phyloP scores from a whole-genome alignment of 2,329 filamentous ascomycete genomes.

The Microdochium trichocladiopsis region DNA sequence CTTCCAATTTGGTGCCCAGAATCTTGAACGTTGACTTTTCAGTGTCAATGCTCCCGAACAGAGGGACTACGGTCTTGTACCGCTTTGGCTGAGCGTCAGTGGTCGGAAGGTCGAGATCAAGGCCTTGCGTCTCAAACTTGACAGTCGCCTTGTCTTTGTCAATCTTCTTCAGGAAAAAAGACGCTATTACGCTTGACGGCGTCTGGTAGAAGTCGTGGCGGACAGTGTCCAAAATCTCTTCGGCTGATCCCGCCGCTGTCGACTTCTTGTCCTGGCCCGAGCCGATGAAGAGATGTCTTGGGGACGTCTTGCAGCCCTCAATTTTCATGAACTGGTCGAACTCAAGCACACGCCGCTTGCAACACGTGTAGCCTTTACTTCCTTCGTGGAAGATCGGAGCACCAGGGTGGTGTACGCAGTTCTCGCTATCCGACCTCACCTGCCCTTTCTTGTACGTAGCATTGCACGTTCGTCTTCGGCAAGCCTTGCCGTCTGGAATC shows the following conservation, averaged over 20 bases:
- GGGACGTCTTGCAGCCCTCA: constrained; percentile 78
- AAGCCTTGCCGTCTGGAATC: constrained; percentile 68
- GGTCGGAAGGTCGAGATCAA: constrained; percentile 80
- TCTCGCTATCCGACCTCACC: constrained; percentile 57
- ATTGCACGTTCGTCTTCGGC: constrained; percentile 72
- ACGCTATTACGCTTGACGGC: constrained; percentile 73
- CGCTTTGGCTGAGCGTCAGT: constrained; percentile 70
- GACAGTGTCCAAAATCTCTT: constrained; percentile 74
- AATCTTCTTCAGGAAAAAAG: constrained; percentile 96
- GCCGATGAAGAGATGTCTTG: constrained; percentile 77
- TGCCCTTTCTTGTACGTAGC: constrained; percentile 54
- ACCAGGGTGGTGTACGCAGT: constrained; percentile 84
- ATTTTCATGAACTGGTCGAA: constrained; percentile 99
- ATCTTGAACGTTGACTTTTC: constrained; percentile 73
- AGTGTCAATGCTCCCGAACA: constrained; percentile 72
- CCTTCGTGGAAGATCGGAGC: constrained; percentile 94
- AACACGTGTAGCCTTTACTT: constrained; percentile 96
- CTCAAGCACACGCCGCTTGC: constrained; percentile 88
- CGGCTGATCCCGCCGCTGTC: constrained; percentile 31
- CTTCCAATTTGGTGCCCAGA: constrained; percentile 82
- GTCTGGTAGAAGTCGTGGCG: constrained; percentile 96
- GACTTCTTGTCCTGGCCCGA: constrained; percentile 53
- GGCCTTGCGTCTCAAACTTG: constrained; percentile 52
- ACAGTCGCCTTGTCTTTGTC: constrained; percentile 72
- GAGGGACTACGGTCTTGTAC: constrained; percentile 64